These are phyloP conservation scores for Neurospora sublineolata DNA, from an alignment of 495 filamentous ascomycete genomes.

Conservation along the genomic window DNA sequence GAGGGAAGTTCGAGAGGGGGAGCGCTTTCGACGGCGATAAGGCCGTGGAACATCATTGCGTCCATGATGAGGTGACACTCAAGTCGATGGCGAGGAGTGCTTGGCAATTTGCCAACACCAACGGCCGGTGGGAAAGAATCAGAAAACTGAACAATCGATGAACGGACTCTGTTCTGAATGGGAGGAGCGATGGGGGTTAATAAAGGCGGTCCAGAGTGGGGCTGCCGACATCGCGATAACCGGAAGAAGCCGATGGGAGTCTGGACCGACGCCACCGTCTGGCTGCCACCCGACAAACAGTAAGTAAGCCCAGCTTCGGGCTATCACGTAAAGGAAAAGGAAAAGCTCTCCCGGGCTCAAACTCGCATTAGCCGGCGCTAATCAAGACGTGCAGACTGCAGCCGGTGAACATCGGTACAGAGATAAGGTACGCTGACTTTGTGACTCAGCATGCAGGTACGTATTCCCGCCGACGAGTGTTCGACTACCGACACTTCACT, in stretches of 20 bases:
- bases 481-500: background rate
- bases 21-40: background rate
- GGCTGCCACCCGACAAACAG: too few relatives aligned
- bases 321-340: background rate
- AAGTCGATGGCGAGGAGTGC: background rate
- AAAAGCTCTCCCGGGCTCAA: background rate
- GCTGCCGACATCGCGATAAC: background rate
- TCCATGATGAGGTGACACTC: background rate
- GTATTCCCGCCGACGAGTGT: background rate
- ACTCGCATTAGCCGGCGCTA: background rate
- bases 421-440: background rate
- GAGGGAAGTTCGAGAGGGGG: conserved; percentile 1
- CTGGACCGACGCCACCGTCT: background rate
- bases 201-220: background rate
- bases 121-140: background rate
- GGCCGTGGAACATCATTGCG: background rate
- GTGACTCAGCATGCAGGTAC: background rate
- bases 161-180: background rate
- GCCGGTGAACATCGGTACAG: background rate
- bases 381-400: background rate
- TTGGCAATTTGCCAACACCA: background rate
- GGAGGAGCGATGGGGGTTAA: background rate
- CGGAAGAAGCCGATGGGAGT: background rate
- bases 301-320: background rate
- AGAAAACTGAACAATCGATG: background rate